Evolutionary conservation across 768 basidiomycete genomes (phyloP).

Genomic region (Termitomyces heimii): DNA sequence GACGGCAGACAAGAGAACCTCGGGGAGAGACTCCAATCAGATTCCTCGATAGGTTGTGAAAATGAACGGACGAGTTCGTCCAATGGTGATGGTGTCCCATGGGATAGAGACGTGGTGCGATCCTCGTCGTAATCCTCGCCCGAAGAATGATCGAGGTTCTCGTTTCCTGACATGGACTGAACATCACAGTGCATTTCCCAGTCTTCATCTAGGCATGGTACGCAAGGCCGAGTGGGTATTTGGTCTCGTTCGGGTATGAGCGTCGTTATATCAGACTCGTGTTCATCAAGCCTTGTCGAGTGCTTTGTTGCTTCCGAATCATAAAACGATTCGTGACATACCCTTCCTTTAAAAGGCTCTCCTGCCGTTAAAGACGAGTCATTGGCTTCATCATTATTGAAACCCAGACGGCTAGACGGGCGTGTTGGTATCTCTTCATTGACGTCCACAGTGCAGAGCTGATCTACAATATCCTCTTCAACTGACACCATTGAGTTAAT

Average conservation of each 20-base stretch:
- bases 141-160: slow-evolving; percentile 18
- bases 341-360: neutral
- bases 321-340: neutral
- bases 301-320: slow-evolving; percentile 1
- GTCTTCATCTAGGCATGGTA: slow-evolving; percentile 9
- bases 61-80: slow-evolving; percentile 8
- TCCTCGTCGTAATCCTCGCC: slow-evolving; percentile 18
- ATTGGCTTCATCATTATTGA: slow-evolving; percentile 21
- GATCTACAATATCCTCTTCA: slow-evolving; percentile 20
- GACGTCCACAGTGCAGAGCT: slow-evolving; percentile 8
- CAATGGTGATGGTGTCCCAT: neutral
- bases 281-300: neutral
- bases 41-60: slow-evolving; percentile 6
- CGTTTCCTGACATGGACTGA: slow-evolving; percentile 9
- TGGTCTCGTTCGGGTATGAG: slow-evolving; percentile 5
- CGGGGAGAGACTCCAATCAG: slow-evolving; percentile 18
- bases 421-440: slow-evolving; percentile 29
- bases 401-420: slow-evolving; percentile 44
- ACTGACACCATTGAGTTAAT: slow-evolving; percentile 5
- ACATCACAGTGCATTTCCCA: slow-evolving; percentile 6
- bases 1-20: slow-evolving; percentile 35
- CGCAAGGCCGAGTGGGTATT: neutral
- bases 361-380: slow-evolving; percentile 4
- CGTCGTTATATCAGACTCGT: slow-evolving; percentile 17
- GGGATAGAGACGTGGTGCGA: slow-evolving; percentile 7